Evolutionary conservation across 176 grass and related monocot genomes (phyloP), one percentile per base, ranked within the genome.

Genomic region (Raddia distichophylla): DNA sequence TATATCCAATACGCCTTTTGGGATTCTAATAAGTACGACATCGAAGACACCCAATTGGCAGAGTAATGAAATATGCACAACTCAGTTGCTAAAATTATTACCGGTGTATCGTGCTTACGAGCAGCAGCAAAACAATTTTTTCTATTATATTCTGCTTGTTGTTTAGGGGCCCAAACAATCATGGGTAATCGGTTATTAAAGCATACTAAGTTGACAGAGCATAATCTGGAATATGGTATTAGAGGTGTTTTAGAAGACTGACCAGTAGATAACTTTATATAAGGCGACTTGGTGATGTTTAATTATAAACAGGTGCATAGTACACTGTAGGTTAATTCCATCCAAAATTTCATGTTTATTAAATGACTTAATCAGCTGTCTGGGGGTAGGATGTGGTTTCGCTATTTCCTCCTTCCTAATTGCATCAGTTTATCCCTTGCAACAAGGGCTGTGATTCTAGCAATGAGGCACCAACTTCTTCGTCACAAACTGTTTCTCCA

Each of bases 51-150:
- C 52, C 5, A 19, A 19, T 43, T 61, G 4, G 5, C 52, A 8
- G n/a, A 69, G 49, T 14, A 60, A 37, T 13, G 18, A 59, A 69
- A 85, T 14, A 71, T 83, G 43, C 34, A 60, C 10, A 34, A 42
- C 27, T 61, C 2, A 76, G 27, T 58, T 77, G 42, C 10, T 59
- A 56, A 60, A 13, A 33, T 7, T 69, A 27, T 17, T 27, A 59
- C 16, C 11, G 5, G 47, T 12, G 16, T 45, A 12, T 18, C 35
- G 42, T 66, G 40, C 43, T 17, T 66, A 48, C 43, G 22, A 20
- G 18, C 44, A 71, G 65, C 57, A 54, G 54, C 19, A 10, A 16
- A 61, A 11, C 46, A 5, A 62, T 52, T 9, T 59, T 71, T 74
- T 45, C 18, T 65, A 15, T 61, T 67, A 66, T 17, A n/a, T 43